Base-by-base conservation (phyloP, 495 filamentous ascomycete genomes). In the Lasiosphaeris hirsuta region DNA sequence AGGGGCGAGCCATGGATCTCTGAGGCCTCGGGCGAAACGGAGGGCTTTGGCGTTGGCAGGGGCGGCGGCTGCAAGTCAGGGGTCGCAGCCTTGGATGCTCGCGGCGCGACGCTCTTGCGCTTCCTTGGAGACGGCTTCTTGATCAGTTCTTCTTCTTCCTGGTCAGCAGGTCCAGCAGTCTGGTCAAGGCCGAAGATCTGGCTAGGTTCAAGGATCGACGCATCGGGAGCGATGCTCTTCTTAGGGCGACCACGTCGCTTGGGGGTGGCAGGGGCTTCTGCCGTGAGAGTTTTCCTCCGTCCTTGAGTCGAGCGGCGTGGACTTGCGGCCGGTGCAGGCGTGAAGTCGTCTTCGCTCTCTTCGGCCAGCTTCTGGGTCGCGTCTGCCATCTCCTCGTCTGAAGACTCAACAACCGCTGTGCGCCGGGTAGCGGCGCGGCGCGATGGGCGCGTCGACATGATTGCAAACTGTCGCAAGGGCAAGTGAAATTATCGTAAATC, bases 321-420 rank as follows among this genome's bases (percentile, higher is more conserved):
- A 43, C 61, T 70, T 40, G 72, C 70, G 1, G 68, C 61, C 1
- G 89, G 85, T 13, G 86, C 89, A 7, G 90, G 90, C 13, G 88
- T 90, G 60, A 89, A 94, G 18, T 93, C 90, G 40, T 92, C 86
- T 55, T 83, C 85, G 45, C 84, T 85, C n/a, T 87, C 84, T 23
- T 86, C 81, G 4, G 84, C 75, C 14, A 81, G 74, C 51, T 78
- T 78, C 51, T 72, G 77, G 14, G 81, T 76, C 61, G 82, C 82
- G 59, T 83, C 76, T 39, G 78, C 71, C 54, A 81, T 73, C 44
- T 88, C 88, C 34, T 92, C 90, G 47, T 83, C 84, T 3, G 88
- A 87, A 17, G 89, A 89, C 50, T 96, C 90, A 53, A 92, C 74
- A 33, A 92, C 79, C 14, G 85, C 79, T 59, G 83, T 85, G 63